A percentile compares a stretch with the other conserved stretches of the same genome.
Conservation (phyloP, 768 basidiomycete genomes). For the Asterophora lycoperdoides region DNA sequence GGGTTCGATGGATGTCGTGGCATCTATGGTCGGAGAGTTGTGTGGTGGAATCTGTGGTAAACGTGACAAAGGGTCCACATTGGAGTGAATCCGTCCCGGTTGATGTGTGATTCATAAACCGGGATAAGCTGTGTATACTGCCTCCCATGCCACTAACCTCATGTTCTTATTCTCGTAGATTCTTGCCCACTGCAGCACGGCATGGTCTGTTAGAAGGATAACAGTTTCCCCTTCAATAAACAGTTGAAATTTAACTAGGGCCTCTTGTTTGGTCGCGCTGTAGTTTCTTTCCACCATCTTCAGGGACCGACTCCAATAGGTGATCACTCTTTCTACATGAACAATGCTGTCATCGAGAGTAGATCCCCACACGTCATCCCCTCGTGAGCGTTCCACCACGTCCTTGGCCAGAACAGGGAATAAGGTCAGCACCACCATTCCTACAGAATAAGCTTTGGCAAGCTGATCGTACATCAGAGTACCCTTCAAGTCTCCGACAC, state of each 20-base stretch:
- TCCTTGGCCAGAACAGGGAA: background rate
- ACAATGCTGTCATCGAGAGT: slow-evolving; percentile 23
- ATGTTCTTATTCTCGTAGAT: slow-evolving; percentile 20
- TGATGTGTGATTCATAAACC: slow-evolving; percentile 27
- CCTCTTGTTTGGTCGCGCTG: slow-evolving; percentile 29
- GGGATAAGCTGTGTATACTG: slow-evolving; percentile 29
- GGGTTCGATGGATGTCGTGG: too few species aligned
- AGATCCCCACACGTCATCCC: background rate
- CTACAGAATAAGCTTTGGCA: background rate
- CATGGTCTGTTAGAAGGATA: slow-evolving; percentile 21
- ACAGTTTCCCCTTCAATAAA: slow-evolving; percentile 31
- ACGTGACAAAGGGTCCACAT: slow-evolving; percentile 24
- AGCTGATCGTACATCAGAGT: slow-evolving; percentile 22
- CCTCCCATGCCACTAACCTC: slow-evolving; percentile 27
- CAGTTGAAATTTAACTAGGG: slow-evolving; percentile 30
- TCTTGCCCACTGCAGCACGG: slow-evolving; percentile 21
- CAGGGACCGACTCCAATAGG: slow-evolving; percentile 26
- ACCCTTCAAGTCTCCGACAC: slow-evolving; percentile 23
- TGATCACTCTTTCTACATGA: slow-evolving; percentile 26
- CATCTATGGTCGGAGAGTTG: too few species aligned
- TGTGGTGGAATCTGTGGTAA: slow-evolving; percentile 15
- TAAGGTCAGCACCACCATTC: background rate
- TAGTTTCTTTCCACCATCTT: slow-evolving; percentile 26
- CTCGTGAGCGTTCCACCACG: background rate
- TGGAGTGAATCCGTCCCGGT: slow-evolving; percentile 30